These are phyloP conservation scores for Cryoendolithus antarcticus DNA, from an alignment of 2,329 filamentous ascomycete species.

Conservation along the genomic window DNA sequence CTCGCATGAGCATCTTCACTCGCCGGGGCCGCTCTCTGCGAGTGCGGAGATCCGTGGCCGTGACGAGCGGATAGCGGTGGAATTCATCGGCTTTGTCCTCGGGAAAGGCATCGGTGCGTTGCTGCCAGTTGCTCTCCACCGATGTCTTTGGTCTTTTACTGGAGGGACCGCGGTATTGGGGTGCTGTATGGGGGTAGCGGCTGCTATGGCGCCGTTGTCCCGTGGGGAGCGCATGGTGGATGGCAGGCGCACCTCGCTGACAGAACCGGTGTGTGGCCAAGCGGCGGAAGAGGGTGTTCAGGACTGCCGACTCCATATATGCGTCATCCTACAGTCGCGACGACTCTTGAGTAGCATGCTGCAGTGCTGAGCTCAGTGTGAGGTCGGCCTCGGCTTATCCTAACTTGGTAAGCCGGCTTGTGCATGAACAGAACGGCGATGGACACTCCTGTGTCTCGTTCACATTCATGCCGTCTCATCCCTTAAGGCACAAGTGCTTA, in stretches of 20 bases:
- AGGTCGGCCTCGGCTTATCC: too few species aligned
- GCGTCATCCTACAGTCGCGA: too few species aligned
- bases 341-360: too few species aligned
- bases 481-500: too few species aligned
- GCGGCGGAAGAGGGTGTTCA: slow-evolving; percentile 70
- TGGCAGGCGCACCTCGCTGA: slow-evolving; percentile 31
- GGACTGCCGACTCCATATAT: slow-evolving; percentile 67
- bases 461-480: too few species aligned
- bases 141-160: slow-evolving; percentile 23
- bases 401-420: too few species aligned
- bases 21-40: slow-evolving; percentile 65
- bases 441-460: too few species aligned
- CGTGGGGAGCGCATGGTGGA: slow-evolving; percentile 13
- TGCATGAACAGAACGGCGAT: too few species aligned
- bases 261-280: slow-evolving; percentile 59
- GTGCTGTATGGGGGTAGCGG: slow-evolving; percentile 4
- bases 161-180: slow-evolving; percentile 5
- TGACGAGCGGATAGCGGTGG: slow-evolving; percentile 69
- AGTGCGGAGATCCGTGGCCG: slow-evolving; percentile 61
- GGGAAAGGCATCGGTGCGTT: slow-evolving; percentile 62
- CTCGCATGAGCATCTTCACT: slow-evolving; percentile 93
- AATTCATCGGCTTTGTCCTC: slow-evolving; percentile 71
- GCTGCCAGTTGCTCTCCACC: slow-evolving; percentile 72
- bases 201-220: slow-evolving; percentile 5
- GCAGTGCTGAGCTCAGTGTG: too few species aligned